These are phyloP conservation scores for Wickerhamiella parazyma DNA, from an alignment of 805 yeast genomes.

Conservation along the genomic window DNA sequence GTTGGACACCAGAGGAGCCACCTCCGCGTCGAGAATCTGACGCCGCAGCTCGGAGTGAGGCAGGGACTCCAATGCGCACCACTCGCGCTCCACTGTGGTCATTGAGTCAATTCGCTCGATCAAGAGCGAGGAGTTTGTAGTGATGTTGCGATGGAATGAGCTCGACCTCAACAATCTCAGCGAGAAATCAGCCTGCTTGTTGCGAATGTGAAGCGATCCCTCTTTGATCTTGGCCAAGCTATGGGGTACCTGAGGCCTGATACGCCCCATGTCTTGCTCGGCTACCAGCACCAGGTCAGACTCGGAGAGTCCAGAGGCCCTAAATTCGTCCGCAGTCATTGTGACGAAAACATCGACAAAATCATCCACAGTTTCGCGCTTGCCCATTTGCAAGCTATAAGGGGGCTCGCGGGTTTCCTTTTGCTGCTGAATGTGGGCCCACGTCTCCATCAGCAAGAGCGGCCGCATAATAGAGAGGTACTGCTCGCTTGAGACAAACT, in stretches of 20 bases:
- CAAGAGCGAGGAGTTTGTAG: constrained; percentile 49
- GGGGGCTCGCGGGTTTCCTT: constrained; percentile 47
- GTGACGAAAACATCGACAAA: constrained; percentile 81
- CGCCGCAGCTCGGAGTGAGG: constrained; percentile 66
- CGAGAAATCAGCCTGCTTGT: constrained; percentile 62
- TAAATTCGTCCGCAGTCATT: constrained; percentile 37
- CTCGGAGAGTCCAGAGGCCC: constrained; percentile 48
- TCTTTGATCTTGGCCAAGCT: constrained; percentile 75
- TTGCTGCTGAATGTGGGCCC: constrained; percentile 77
- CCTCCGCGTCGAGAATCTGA: constrained; percentile 52
- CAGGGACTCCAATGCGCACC: constrained; percentile 65
- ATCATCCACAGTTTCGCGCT: constrained; percentile 68
- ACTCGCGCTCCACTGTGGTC: constrained; percentile 91
- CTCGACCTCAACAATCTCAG: constrained; percentile 43
- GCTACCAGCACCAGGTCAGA: constrained; percentile 58
- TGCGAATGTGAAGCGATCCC: constrained; percentile 33
- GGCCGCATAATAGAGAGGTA: constrained; percentile 68
- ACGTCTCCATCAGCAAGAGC: constrained; percentile 70
- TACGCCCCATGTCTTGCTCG: constrained; percentile 25
- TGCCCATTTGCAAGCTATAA: constrained; percentile 57
- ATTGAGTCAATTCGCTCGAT: constrained; percentile 71
- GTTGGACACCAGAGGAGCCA: constrained; percentile 31
- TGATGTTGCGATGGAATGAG: constrained; percentile 38
- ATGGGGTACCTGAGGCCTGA: constrained; percentile 25
- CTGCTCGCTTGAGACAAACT: constrained; percentile 45